These are phyloP conservation scores for Pichia cephalocereana DNA, from an alignment of 805 yeast species.

Conservation along the genomic window DNA sequence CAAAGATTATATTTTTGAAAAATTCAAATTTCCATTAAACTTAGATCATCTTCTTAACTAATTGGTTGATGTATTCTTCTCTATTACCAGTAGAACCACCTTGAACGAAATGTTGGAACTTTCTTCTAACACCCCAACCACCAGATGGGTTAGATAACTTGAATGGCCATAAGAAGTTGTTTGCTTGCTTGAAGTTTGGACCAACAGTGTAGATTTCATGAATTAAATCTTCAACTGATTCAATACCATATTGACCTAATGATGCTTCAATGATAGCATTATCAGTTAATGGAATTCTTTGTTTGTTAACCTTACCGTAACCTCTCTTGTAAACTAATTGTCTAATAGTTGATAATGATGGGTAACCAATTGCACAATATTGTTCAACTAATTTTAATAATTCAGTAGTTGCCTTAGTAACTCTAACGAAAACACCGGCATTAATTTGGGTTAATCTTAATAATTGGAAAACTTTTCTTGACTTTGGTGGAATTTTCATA, in stretches of 20 bases:
- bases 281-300: slow-evolving; percentile 85
- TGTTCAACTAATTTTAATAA: slow-evolving; percentile 91
- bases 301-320: slow-evolving; percentile 94
- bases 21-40: slow-evolving; percentile 13
- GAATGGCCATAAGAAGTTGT: slow-evolving; percentile 99
- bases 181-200: slow-evolving; percentile 97
- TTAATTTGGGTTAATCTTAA: slow-evolving; percentile 89
- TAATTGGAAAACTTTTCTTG: slow-evolving; percentile 96
- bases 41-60: slow-evolving; percentile 90
- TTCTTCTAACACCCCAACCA: slow-evolving; percentile 96
- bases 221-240: slow-evolving; percentile 86
- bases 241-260: slow-evolving; percentile 89
- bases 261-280: slow-evolving; percentile 80
- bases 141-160: slow-evolving; percentile 93
- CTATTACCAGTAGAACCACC: slow-evolving; percentile 99
- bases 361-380: slow-evolving; percentile 97
- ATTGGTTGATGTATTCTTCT: slow-evolving; percentile 90
- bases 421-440: slow-evolving; percentile 90
- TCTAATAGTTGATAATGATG: slow-evolving; percentile 84
- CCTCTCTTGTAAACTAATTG: slow-evolving; percentile 96
- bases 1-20: neutral
- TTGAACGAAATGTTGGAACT: slow-evolving; percentile 94
- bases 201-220: slow-evolving; percentile 96
- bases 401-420: slow-evolving; percentile 93
- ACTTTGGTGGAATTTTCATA: slow-evolving; percentile 97